phyloP scores from a whole-genome alignment of 805 yeast genomes.

The Candida koratica region DNA sequence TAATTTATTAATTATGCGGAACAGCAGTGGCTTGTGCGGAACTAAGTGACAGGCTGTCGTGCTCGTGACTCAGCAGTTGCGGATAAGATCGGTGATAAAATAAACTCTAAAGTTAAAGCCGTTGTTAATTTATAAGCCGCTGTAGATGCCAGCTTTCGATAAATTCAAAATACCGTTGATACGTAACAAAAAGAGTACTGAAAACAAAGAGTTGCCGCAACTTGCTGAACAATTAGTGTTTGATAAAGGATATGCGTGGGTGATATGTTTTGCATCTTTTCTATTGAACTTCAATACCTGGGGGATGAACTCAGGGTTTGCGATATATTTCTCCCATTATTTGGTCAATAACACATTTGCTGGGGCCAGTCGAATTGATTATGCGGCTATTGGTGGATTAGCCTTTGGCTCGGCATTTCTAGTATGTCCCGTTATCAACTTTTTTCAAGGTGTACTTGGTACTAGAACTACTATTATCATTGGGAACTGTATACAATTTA shows the following conservation, averaged over 20 bases:
- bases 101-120: no score
- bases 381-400: conserved; percentile 65
- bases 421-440: conserved; percentile 50
- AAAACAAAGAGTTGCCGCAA: no score
- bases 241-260: conserved; percentile 73
- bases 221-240: no score
- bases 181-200: no score
- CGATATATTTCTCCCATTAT: conserved; percentile 59
- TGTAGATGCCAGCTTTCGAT: no score
- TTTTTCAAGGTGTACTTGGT: conserved; percentile 42
- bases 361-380: conserved; percentile 56
- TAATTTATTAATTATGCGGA: no score
- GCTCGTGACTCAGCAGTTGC: no score
- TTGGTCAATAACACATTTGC: conserved; percentile 46
- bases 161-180: no score
- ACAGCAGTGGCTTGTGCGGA: no score
- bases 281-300: conserved; percentile 58
- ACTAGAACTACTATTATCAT: conserved; percentile 36
- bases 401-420: conserved; percentile 54
- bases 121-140: no score
- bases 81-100: no score
- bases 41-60: no score
- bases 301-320: conserved; percentile 71
- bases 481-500: conserved; percentile 51
- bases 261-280: conserved; percentile 48